Conservation (phyloP, 176 grass and related monocot genomes). For the Paspalum notatum region DNA sequence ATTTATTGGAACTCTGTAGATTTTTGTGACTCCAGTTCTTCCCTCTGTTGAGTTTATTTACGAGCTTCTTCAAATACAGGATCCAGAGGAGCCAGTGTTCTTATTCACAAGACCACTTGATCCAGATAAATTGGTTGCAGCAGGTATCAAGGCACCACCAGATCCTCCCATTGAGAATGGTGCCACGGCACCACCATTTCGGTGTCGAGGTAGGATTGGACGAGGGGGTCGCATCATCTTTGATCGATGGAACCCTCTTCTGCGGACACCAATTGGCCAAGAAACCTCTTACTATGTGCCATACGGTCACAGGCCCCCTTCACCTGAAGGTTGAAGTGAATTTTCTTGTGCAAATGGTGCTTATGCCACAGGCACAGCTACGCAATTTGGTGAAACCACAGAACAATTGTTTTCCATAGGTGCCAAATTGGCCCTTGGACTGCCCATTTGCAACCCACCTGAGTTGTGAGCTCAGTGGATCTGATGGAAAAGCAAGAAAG, state of each 20-base stretch:
- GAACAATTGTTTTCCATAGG: constrained; percentile 37
- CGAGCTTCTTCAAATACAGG: constrained; percentile 53
- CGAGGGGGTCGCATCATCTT: constrained; percentile 96
- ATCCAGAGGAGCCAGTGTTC: constrained; percentile 80
- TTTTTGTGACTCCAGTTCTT: neutral
- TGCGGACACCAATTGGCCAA: constrained; percentile 58
- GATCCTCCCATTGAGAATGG: constrained; percentile 69
- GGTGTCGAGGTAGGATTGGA: constrained; percentile 78
- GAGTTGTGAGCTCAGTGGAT: constrained; percentile 37
- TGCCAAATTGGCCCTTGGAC: constrained; percentile 38
- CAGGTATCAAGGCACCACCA: constrained; percentile 62
- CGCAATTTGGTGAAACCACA: constrained; percentile 15
- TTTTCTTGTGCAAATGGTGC: constrained; percentile 31
- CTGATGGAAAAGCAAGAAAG: constrained; percentile 32
- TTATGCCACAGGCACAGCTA: constrained; percentile 41
- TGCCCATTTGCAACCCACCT: constrained; percentile 11
- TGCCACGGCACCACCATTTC: constrained; percentile 46
- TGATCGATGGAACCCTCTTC: constrained; percentile 82
- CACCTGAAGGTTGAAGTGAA: constrained; percentile 55
- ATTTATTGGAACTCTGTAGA: neutral
- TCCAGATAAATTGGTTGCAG: constrained; percentile 65
- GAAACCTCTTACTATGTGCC: constrained; percentile 44
- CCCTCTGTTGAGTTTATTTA: constrained; percentile 31
- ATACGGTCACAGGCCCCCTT: constrained; percentile 43
- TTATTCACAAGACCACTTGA: constrained; percentile 82